phyloP scores from a whole-genome alignment of 1,284 basidiomycete species.

The Rhodotorula sp. region DNA sequence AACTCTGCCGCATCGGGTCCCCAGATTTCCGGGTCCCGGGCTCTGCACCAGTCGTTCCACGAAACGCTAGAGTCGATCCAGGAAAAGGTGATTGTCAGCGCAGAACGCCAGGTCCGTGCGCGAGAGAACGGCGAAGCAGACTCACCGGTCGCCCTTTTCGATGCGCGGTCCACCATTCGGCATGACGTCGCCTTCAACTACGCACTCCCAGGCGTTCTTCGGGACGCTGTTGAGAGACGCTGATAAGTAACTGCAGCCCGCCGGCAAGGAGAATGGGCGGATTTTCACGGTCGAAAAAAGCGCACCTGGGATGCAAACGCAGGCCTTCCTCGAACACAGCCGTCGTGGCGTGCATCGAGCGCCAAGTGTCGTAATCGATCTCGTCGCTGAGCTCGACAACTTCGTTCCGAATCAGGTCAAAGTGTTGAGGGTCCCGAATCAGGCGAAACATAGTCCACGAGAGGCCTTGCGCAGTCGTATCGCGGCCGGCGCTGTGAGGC shows the following conservation, averaged over 20 bases:
- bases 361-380: slow-evolving; percentile 31
- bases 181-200: slow-evolving; percentile 31
- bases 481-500: slow-evolving; percentile 8
- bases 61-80: background rate
- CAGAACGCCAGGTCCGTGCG: no score
- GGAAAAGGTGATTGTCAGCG: no score
- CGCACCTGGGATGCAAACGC: slow-evolving; percentile 35
- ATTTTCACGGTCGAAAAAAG: no score
- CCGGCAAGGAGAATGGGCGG: background rate
- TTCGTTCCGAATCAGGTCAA: slow-evolving; percentile 16
- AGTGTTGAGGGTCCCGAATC: background rate
- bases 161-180: slow-evolving; percentile 36
- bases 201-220: slow-evolving; percentile 26
- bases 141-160: slow-evolving; percentile 36
- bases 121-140: background rate
- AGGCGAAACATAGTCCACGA: slow-evolving; percentile 30
- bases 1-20: slow-evolving; percentile 37
- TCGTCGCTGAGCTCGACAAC: slow-evolving; percentile 10
- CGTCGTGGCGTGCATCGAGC: slow-evolving; percentile 16
- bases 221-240: background rate
- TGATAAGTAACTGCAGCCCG: background rate
- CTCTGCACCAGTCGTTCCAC: slow-evolving; percentile 39
- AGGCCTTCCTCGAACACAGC: slow-evolving; percentile 38
- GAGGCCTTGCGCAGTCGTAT: slow-evolving; percentile 36
- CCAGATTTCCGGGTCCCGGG: slow-evolving; percentile 32